phyloP scores from a whole-genome alignment of 495 filamentous ascomycete genomes.

The Extremus antarcticus region DNA sequence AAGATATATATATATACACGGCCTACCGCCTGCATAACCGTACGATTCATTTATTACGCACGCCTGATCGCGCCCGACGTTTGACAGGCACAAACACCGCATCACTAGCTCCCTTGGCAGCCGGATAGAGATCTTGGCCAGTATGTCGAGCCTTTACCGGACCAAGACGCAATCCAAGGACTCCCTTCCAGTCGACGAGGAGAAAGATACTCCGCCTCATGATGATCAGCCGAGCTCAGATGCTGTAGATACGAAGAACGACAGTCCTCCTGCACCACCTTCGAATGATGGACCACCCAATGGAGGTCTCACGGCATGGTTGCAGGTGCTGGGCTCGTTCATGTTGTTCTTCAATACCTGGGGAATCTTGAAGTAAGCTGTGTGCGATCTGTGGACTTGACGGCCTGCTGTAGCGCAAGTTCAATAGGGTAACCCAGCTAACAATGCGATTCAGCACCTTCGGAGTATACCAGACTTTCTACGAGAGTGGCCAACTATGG shows the following conservation, averaged over 20 bases:
- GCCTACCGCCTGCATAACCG: too few relatives aligned
- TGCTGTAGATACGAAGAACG: conserved; percentile 7
- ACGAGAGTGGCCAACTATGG: conserved; percentile 31
- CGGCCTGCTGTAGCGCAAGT: too few relatives aligned
- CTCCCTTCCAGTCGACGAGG: not conserved
- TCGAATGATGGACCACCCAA: conserved; percentile 24
- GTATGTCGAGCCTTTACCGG: not conserved
- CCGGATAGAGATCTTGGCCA: not conserved
- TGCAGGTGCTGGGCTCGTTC: conserved; percentile 41
- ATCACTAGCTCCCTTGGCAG: not conserved
- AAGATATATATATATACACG: too few relatives aligned
- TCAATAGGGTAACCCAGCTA: too few relatives aligned
- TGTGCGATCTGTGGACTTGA: too few relatives aligned
- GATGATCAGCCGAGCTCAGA: not conserved
- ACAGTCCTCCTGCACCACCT: not conserved
- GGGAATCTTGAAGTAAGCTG: conserved; percentile 27
- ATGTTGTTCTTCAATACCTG: conserved; percentile 46
- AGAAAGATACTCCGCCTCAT: not conserved
- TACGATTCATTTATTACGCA: too few relatives aligned
- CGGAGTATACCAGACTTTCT: conserved; percentile 44
- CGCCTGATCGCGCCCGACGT: too few relatives aligned
- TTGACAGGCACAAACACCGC: not conserved
- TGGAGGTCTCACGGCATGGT: conserved; percentile 42
- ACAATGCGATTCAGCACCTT: conserved; percentile 32
- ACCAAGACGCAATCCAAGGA: not conserved